Evolutionary conservation across 2,329 filamentous ascomycete genomes (phyloP), one percentile per base, ranked within the genome.

Genomic region (Aspergillus vadensis): DNA sequence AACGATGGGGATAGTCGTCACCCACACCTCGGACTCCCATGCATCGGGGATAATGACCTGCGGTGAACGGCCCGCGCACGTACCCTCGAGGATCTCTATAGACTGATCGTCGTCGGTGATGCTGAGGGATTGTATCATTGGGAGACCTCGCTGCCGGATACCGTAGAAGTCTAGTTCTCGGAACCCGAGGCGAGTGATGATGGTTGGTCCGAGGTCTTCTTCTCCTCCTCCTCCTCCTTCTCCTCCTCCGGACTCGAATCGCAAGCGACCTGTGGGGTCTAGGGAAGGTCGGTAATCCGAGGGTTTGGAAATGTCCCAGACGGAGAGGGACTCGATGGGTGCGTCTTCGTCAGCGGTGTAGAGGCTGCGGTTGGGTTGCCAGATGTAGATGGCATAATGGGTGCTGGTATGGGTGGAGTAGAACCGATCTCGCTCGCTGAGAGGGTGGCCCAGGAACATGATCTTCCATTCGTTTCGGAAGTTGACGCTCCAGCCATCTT

Each of bases 341-440:
- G 82, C 80, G 65, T 85, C 82, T 55, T 86, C 82, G 38, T 81
- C 81, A 2, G 77, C 76, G 0, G 78, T 80, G 76, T 83, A 85
- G 39, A 82, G 76, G 48, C 82, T 82, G 49, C 81, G 81, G 63
- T 83, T 83, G 2, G 83, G 81, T 65, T 87, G 84, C 85, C 85
- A 88, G 27, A 84, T 78, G 71, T 88, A 88, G 14, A 87, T 76
- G 41, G 80, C 84, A 72, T 88, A 88, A 69, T 88, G 85, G 0
- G 79, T 84, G 14, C 77, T 69, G 51, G 79, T 87, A 69, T 89
- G 86, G 1, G 83, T 75, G 9, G 85, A 88, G 72, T 85, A 86
- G 78, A 88, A 87, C n/a, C 85, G 82, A 68, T 87, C 84, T 41
- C 79, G 75, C n/a, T 79, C 75, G 65, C 81, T 83, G 6, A 86